Evolutionary conservation across 2,329 filamentous ascomycete species (phyloP), one percentile per base, ranked within the genome.

Genomic region (Chrysoporthe cubensis): DNA sequence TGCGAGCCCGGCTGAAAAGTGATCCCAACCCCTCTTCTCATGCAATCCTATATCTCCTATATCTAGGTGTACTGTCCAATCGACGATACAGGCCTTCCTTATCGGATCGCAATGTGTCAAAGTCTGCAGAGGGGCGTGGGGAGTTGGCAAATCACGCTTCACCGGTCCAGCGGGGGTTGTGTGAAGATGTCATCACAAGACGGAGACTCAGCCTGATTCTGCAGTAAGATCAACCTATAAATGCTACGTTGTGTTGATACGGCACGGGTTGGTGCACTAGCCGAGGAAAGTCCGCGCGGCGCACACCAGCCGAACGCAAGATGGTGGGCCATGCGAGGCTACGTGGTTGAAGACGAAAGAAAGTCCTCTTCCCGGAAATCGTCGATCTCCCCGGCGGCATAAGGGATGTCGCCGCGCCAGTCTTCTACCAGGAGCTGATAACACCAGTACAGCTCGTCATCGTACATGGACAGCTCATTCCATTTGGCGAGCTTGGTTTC

Each of bases 401-500:
- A 52, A 26, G 48, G 48, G 21, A 26, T 52, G 48, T 52, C 21
- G 14, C 48, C 48, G 2, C n/a, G 48, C 48, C 48, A 52, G 14
- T 52, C 48, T 26, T 52, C 14, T 5, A 52, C 48, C 48, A 52
- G 26, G 26, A 52, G 48, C 48, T 52, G 48, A 52, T 52, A 52
- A 52, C 48, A 52, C 48, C 48, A 52, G 48, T 52, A 52, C 21
- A 52, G 11, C 48, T 52, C 48, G 21, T 52, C 48, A 52, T 52
- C 48, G 21, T 52, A 52, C 48, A 52, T 52, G 21, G 48, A 52
- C 21, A 52, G 21, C 11, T 26, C 9, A 4, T 52, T 26, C 48
- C 48, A 52, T 26, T 14, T 52, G 48, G 21, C 21, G 21, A 52
- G 48, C 48, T 52, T 52, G 3, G 11, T 21, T 26, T 14, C 48